Evolutionary conservation across 208 protist genomes (phyloP), one percentile per base, ranked within the genome.

Genomic region (Trypanosoma congolense): DNA sequence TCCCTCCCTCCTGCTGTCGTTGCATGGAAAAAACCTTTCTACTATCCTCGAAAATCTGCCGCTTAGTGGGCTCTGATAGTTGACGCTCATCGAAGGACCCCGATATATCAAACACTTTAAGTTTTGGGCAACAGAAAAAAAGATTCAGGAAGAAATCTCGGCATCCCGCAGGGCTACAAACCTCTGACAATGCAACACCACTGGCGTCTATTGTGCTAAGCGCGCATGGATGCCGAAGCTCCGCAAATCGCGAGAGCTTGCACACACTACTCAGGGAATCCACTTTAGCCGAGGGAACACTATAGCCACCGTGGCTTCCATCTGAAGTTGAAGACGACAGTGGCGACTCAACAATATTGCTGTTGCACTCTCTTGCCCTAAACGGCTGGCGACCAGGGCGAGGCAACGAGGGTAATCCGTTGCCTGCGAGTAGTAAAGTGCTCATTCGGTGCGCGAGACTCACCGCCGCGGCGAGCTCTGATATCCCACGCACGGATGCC

Each of bases 121-220:
- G 65, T 12, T 45, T 52, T 19, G 59, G 73, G 51, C 84, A 88
- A 59, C 71, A 75, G 56, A 87, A 86, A 51, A 92, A 83, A 26
- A 87, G 40, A 56, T 84, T 87, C 14, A 84, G 64, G 50, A 92
- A 73, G 56, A 92, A 56, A 46, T 86, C 77, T 19, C 80, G 77
- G 50, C 74, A 83, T 16, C 78, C 77, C 21, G 70, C 52, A 16
- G 80, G 75, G 16, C 70, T 77, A 60, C 80, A 86, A 1, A 72
- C 41, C 33, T 73, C 75, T 21, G 73, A 76, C 6, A 92, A 64
- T 36, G 80, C 75, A n/a, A 88, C 71, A 44, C 70, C 51, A 40
- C 70, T 48, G 28, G 88, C 51, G 14, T 69, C 68, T 31, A 92
- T 26, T 36, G 50, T 68, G 18, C 45, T 41, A 21, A 91, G 47